Evolutionary conservation across 768 basidiomycete species (phyloP).

Genomic region (Melanogaster broomeanus): DNA sequence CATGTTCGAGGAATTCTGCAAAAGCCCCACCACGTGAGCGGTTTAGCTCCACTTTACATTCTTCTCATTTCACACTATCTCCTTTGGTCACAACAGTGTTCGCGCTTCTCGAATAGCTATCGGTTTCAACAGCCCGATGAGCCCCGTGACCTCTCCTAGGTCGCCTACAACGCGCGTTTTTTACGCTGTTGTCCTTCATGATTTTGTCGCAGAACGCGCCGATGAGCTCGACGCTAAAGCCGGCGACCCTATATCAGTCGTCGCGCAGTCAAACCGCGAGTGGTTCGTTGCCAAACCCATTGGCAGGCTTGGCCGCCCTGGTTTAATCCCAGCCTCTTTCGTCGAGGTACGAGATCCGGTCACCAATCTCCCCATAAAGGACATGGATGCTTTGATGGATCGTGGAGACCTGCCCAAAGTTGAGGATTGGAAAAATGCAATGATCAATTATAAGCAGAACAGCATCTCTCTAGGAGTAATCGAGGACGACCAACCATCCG

Average conservation of each 20-base stretch:
- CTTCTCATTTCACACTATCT: not conserved
- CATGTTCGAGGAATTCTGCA: slow-evolving; percentile 90
- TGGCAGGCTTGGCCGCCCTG: slow-evolving; percentile 90
- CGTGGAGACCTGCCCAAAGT: slow-evolving; percentile 89
- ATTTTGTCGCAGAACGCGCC: slow-evolving; percentile 92
- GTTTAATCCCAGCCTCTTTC: slow-evolving; percentile 95
- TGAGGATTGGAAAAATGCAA: slow-evolving; percentile 98
- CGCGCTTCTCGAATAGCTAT: slow-evolving; percentile 42
- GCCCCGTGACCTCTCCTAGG: slow-evolving; percentile 36
- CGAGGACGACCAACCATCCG: slow-evolving; percentile 55
- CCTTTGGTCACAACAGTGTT: slow-evolving; percentile 25
- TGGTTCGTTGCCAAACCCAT: slow-evolving; percentile 99
- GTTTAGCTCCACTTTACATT: slow-evolving; percentile 3
- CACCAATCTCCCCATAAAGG: slow-evolving; percentile 76
- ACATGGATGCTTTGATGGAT: slow-evolving; percentile 79
- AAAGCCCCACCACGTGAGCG: slow-evolving; percentile 64
- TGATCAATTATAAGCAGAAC: slow-evolving; percentile 94
- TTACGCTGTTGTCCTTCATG: slow-evolving; percentile 95
- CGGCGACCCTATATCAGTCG: slow-evolving; percentile 93
- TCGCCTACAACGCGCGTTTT: slow-evolving; percentile 60
- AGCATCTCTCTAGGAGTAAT: slow-evolving; percentile 94
- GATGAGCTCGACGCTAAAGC: slow-evolving; percentile 96
- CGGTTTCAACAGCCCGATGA: slow-evolving; percentile 19
- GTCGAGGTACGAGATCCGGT: slow-evolving; percentile 94
- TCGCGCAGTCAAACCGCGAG: slow-evolving; percentile 99